phyloP scores from a whole-genome alignment of 805 yeast species.

The Martiniozyma abietophila region DNA sequence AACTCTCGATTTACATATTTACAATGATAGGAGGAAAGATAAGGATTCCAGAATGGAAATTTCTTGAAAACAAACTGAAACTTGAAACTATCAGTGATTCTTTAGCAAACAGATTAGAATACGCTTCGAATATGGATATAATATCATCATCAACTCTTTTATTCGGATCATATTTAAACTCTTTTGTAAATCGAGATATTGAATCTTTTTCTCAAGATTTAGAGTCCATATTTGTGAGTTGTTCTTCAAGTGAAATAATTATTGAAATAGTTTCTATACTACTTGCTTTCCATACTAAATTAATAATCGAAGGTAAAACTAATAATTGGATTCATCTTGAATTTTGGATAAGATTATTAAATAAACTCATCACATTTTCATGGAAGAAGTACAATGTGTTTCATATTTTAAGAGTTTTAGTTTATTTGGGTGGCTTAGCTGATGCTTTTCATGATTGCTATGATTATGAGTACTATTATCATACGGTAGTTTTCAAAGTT shows the following conservation, averaged over 20 bases:
- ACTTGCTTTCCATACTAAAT: constrained; percentile 14
- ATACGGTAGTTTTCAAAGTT: constrained; percentile 8
- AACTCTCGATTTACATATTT: constrained; percentile 19
- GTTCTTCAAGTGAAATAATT: not conserved
- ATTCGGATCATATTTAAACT: constrained; percentile 2
- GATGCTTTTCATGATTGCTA: constrained; percentile 1
- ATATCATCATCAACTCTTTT: constrained; percentile 5
- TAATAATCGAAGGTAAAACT: constrained; percentile 4
- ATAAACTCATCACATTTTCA: constrained; percentile 4
- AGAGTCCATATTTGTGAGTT: not conserved
- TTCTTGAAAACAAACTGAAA: constrained; percentile 9
- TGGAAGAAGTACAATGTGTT: constrained; percentile 14
- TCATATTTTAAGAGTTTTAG: constrained; percentile 14
- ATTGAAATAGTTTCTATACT: constrained; percentile 9
- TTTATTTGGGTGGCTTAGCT: constrained; percentile 10
- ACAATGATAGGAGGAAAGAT: constrained; percentile 16
- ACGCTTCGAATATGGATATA: constrained; percentile 15
- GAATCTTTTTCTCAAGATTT: constrained; percentile 1
- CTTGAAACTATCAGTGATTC: constrained; percentile 9
- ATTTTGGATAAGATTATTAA: constrained; percentile 18
- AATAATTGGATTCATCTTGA: constrained; percentile 21
- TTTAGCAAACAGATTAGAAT: constrained; percentile 18
- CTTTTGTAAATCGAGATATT: constrained; percentile 1
- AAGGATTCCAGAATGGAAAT: constrained; percentile 16
- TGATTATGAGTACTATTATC: constrained; percentile 9